phyloP scores from a whole-genome alignment of 176 grass and related monocot genomes.

The Carex scoparia region DNA sequence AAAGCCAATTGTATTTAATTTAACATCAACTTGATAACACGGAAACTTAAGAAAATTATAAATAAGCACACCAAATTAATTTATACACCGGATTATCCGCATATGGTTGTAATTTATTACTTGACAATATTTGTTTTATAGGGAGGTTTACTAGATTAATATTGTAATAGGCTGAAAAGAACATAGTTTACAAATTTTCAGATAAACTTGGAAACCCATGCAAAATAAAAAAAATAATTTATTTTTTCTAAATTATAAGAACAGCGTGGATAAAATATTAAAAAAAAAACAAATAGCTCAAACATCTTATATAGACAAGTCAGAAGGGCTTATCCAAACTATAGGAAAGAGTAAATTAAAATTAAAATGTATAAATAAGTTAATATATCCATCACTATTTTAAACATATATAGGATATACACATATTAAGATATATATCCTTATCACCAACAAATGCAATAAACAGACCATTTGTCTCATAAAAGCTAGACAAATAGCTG shows the following conservation, averaged over 20 bases:
- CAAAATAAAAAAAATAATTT: not conserved
- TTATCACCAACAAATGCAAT: not conserved
- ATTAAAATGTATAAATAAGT: not conserved
- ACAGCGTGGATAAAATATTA: not conserved
- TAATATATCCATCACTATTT: not conserved
- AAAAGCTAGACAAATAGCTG: not conserved
- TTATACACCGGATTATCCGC: too few relatives aligned
- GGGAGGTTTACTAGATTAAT: too few relatives aligned
- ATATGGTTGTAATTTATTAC: too few relatives aligned
- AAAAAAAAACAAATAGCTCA: not conserved
- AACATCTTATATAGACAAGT: not conserved
- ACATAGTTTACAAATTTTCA: not conserved
- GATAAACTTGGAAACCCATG: not conserved
- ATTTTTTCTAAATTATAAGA: not conserved
- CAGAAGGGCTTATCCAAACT: not conserved
- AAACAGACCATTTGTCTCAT: not conserved
- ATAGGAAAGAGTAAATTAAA: not conserved
- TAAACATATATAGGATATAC: not conserved
- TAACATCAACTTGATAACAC: not conserved
- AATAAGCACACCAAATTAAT: not conserved
- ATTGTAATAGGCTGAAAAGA: too few relatives aligned
- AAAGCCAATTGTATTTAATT: not conserved
- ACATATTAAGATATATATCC: not conserved
- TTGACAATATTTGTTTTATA: too few relatives aligned
- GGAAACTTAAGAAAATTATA: not conserved